phyloP scores from a whole-genome alignment of 2,329 filamentous ascomycete genomes.

The Nigrospora oryzae region DNA sequence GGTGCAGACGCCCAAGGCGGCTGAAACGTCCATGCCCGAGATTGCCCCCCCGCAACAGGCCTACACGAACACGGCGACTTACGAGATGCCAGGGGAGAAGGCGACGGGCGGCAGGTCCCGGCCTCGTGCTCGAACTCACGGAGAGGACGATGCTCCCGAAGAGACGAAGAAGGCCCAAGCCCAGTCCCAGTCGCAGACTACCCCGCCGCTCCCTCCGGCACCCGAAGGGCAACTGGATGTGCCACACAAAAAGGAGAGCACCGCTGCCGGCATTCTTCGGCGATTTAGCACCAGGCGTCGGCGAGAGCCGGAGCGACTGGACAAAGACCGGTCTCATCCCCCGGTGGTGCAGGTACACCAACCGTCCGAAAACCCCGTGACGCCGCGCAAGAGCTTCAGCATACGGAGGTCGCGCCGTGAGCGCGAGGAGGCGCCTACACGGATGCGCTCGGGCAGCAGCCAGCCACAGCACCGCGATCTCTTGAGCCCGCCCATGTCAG shows the following conservation, averaged over 20 bases:
- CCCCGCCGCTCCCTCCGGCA: constrained; percentile 28
- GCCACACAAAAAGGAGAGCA: constrained; percentile 73
- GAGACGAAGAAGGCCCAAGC: constrained; percentile 53
- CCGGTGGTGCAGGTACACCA: constrained; percentile 72
- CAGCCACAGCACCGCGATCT: constrained; percentile 72
- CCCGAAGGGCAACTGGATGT: constrained; percentile 52
- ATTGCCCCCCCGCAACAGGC: constrained; percentile 76
- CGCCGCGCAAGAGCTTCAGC: constrained; percentile 81
- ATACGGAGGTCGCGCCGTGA: constrained; percentile 55
- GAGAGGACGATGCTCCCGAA: constrained; percentile 82
- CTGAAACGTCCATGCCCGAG: constrained; percentile 53
- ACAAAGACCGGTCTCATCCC: constrained; percentile 60
- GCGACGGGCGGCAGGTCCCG: constrained; percentile 76
- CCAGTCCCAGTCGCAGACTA: constrained; percentile 24
- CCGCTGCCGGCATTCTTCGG: constrained; percentile 74
- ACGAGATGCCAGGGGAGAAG: constrained; percentile 85
- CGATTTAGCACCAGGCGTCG: constrained; percentile 84
- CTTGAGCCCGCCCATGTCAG: constrained; percentile 62
- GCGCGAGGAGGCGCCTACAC: constrained; percentile 38
- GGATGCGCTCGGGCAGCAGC: constrained; percentile 46
- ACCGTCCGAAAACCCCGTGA: constrained; percentile 55
- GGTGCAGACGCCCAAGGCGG: constrained; percentile 24
- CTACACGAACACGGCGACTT: constrained; percentile 76
- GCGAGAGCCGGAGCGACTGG: constrained; percentile 55
- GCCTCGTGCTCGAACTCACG: constrained; percentile 83